These are phyloP conservation scores for Lipomyces starkeyi DNA, from an alignment of 805 yeast species.

Conservation along the genomic window DNA sequence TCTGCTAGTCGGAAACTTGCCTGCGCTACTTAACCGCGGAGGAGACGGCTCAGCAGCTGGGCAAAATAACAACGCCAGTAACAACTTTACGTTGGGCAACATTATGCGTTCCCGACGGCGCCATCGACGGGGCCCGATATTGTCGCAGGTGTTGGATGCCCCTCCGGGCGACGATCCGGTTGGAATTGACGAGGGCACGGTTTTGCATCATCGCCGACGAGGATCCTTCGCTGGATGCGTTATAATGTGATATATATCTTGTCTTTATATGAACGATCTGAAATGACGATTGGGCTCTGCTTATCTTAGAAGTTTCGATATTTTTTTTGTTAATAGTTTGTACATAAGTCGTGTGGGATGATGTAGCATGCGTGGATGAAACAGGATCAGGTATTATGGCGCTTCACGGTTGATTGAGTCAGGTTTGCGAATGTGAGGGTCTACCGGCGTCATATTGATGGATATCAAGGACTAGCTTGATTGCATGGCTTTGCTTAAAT, in stretches of 20 bases:
- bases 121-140: neutral
- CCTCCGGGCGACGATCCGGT: neutral
- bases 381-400: neutral
- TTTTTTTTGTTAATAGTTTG: neutral
- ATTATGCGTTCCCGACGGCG: conserved; percentile 3
- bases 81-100: conserved; percentile 9
- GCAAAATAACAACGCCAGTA: conserved; percentile 5
- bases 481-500: neutral
- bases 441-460: neutral
- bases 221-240: neutral
- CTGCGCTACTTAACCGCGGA: conserved; percentile 1
- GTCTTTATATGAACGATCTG: neutral
- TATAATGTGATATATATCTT: neutral
- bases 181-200: conserved; percentile 2
- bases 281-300: neutral
- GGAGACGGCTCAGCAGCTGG: neutral
- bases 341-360: neutral
- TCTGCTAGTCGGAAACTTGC: conserved; percentile 8
- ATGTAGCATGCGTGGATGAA: neutral
- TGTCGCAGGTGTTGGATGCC: neutral
- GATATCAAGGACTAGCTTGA: neutral
- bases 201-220: neutral
- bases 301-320: neutral
- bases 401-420: neutral
- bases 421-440: neutral